Conservation (phyloP, 176 grass and related monocot species). For the Zoysia japonica region DNA sequence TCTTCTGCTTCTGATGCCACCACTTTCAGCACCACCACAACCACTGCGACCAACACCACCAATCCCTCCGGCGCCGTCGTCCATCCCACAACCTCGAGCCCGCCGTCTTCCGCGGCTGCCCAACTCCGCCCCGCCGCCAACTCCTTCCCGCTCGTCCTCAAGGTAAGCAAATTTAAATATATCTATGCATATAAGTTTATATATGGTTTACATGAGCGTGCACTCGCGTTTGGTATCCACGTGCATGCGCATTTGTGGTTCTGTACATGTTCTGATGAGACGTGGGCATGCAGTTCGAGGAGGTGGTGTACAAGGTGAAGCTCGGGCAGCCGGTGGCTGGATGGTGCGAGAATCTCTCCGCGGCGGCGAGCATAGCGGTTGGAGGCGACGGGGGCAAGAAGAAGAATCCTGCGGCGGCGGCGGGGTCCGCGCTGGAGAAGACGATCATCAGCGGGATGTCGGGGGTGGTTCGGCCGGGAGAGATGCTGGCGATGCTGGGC, state of each 20-base stretch:
- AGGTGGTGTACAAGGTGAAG: constrained; percentile 85
- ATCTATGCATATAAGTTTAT: background rate
- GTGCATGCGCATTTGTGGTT: background rate
- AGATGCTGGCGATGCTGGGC: constrained; percentile 97
- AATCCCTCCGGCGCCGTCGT: constrained; percentile 49
- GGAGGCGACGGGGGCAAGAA: background rate
- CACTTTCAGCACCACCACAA: background rate
- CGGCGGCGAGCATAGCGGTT: background rate
- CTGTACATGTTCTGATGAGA: background rate
- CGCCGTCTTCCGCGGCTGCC: constrained; percentile 32
- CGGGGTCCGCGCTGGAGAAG: constrained; percentile 50
- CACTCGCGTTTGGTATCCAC: background rate
- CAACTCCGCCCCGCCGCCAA: constrained; percentile 42
- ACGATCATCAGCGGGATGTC: constrained; percentile 89
- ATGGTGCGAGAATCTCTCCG: constrained; percentile 38
- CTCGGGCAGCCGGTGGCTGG: constrained; percentile 26
- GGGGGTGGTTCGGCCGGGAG: constrained; percentile 76
- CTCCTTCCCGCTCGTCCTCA: constrained; percentile 70
- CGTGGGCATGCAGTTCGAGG: constrained; percentile 67
- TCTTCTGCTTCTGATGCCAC: background rate
- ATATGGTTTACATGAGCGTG: background rate
- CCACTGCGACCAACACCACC: background rate
- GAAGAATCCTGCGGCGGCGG: background rate
- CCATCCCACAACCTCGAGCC: constrained; percentile 59
- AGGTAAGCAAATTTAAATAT: constrained; percentile 43